A percentile compares a stretch with the other conserved stretches of the same genome.
phyloP scores from a whole-genome alignment of 2,329 filamentous ascomycete genomes.

The Curvularia spicifera region DNA sequence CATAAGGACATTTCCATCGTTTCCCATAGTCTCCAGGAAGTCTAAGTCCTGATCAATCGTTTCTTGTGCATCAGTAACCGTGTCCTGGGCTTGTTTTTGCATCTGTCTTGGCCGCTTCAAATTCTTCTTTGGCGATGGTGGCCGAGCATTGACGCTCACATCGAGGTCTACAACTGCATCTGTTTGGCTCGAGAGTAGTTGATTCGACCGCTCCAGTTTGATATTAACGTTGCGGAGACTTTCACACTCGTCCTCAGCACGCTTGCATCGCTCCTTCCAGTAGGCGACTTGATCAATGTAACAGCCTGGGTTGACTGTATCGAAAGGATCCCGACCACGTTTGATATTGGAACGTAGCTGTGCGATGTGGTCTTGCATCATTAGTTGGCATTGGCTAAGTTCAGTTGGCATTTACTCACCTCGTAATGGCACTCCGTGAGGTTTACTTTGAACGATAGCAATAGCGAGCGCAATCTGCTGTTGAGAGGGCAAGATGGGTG shows the following conservation, averaged over 20 bases:
- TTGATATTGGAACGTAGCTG: slow-evolving; percentile 48
- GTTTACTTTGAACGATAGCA: slow-evolving; percentile 50
- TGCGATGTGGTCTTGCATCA: slow-evolving; percentile 37
- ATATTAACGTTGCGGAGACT: slow-evolving; percentile 31
- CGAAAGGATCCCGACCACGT: slow-evolving; percentile 24
- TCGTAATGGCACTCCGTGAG: slow-evolving; percentile 40
- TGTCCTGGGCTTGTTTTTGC: slow-evolving; percentile 15
- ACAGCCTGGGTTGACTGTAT: slow-evolving; percentile 32
- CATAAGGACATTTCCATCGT: slow-evolving; percentile 21
- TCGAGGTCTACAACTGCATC: slow-evolving; percentile 1
- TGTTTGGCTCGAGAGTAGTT: slow-evolving; percentile 21
- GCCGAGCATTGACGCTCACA: slow-evolving; percentile 1
- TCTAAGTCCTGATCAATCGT: slow-evolving; percentile 37
- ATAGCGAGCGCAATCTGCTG: slow-evolving; percentile 46
- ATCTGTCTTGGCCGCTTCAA: slow-evolving; percentile 26
- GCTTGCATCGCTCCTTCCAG: slow-evolving; percentile 44
- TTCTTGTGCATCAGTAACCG: slow-evolving; percentile 24
- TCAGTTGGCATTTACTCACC: slow-evolving; percentile 23
- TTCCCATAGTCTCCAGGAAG: slow-evolving; percentile 35
- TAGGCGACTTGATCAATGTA: slow-evolving; percentile 52
- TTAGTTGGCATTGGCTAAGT: slow-evolving; percentile 8
- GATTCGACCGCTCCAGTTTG: slow-evolving; percentile 40
- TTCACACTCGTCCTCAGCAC: slow-evolving; percentile 31
- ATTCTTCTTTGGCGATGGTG: slow-evolving; percentile 14
- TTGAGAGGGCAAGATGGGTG: slow-evolving; percentile 23